These are phyloP conservation scores for Psilocybe subaeruginosa DNA, from an alignment of 768 basidiomycete genomes.

Conservation along the genomic window DNA sequence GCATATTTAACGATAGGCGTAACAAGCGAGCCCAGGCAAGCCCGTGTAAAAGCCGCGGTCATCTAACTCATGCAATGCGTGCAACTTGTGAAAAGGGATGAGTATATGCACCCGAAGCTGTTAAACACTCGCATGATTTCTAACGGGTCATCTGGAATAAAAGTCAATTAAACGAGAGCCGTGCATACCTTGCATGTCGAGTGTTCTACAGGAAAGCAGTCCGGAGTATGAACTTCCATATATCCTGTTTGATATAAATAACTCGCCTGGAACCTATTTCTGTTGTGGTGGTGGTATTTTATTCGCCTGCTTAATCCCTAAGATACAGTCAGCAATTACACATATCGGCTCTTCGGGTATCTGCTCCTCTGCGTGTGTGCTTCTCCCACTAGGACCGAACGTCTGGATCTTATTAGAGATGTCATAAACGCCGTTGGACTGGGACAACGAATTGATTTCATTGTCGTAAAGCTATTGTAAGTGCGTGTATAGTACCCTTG, in stretches of 20 bases:
- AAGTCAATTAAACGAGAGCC: no score
- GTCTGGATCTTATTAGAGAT: slow-evolving; percentile 31
- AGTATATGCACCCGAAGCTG: no score
- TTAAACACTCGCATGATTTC: not conserved
- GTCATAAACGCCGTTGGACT: slow-evolving; percentile 35
- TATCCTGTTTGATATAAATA: slow-evolving; percentile 9
- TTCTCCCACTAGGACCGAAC: slow-evolving; percentile 21
- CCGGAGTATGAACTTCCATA: no score
- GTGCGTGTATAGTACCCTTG: no score
- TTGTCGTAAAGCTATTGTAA: no score
- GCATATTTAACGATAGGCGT: not conserved
- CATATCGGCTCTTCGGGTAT: slow-evolving; percentile 18
- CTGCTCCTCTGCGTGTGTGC: slow-evolving; percentile 28
- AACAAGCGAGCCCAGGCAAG: not conserved
- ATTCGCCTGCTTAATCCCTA: not conserved
- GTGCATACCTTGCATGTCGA: no score
- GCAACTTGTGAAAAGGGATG: not conserved
- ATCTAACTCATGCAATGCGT: slow-evolving; percentile 3
- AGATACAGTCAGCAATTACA: slow-evolving; percentile 1
- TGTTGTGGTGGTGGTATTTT: not conserved
- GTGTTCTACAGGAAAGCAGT: no score
- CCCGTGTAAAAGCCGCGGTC: not conserved
- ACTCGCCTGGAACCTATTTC: not conserved
- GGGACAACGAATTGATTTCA: slow-evolving; percentile 14
- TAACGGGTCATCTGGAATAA: no score